Conservation (phyloP, 2,329 filamentous ascomycete species). For the Alternaria sp. region DNA sequence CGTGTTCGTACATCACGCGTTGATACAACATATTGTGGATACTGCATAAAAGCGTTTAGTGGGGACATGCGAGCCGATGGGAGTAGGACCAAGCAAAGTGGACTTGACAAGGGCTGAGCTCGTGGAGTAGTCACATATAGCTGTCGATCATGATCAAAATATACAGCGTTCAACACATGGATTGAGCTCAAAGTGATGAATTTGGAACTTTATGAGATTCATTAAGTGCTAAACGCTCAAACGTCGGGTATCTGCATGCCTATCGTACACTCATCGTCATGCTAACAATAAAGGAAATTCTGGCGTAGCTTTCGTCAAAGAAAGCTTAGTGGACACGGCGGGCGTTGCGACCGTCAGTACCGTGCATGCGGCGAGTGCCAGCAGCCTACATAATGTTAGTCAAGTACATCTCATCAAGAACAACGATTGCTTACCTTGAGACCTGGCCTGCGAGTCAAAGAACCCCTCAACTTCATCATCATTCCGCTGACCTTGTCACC, state of each 20-base stretch:
- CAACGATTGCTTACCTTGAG: slow-evolving; percentile 63
- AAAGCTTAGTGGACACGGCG: slow-evolving; percentile 36
- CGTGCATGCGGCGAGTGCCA: slow-evolving; percentile 75
- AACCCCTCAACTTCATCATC: slow-evolving; percentile 74
- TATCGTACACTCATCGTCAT: background rate
- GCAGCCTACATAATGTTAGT: slow-evolving; percentile 62
- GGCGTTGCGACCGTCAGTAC: slow-evolving; percentile 71
- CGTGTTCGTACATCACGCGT: background rate
- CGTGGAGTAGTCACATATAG: background rate
- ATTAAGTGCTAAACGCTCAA: slow-evolving; percentile 13
- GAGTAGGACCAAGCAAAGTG: background rate
- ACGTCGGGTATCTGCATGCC: slow-evolving; percentile 21
- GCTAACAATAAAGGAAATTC: slow-evolving; percentile 4
- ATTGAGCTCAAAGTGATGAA: background rate
- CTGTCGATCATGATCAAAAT: background rate
- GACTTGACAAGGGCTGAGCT: background rate
- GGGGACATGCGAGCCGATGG: background rate
- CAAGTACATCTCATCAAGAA: background rate
- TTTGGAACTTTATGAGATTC: background rate
- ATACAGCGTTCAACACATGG: background rate
- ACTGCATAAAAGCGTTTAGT: too few species aligned
- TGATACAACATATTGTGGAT: background rate
- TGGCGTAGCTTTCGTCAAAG: background rate
- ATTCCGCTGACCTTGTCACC: slow-evolving; percentile 82
- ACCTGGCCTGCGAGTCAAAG: slow-evolving; percentile 70